Conservation (phyloP, 208 protist species). For the Acanthamoeba castellanii region DNA sequence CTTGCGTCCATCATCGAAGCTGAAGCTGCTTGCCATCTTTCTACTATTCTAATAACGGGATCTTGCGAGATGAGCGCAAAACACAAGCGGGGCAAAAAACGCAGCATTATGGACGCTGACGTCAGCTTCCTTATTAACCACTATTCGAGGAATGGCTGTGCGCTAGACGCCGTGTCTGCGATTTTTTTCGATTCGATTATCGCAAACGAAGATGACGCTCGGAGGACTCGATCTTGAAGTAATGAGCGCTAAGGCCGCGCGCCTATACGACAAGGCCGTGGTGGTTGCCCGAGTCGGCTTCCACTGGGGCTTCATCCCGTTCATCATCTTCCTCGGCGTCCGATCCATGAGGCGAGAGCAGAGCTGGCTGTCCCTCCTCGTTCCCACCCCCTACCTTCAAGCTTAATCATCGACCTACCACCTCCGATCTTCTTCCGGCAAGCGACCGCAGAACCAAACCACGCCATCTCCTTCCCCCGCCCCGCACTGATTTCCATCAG, state of each 20-base stretch:
- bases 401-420: background rate
- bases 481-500: too few species aligned
- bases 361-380: conserved; percentile 47
- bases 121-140: too few species aligned
- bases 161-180: too few species aligned
- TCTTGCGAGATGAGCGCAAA: too few species aligned
- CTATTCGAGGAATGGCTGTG: too few species aligned
- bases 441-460: too few species aligned
- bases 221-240: background rate
- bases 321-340: conserved; percentile 71
- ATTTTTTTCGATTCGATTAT: background rate
- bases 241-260: background rate
- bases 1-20: conserved; percentile 2
- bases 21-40: conserved; percentile 9
- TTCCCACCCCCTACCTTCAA: conserved; percentile 29
- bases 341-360: conserved; percentile 60
- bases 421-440: background rate
- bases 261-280: background rate
- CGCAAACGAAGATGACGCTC: background rate
- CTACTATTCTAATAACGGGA: too few species aligned
- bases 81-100: too few species aligned
- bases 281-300: conserved; percentile 8
- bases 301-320: conserved; percentile 66
- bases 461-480: too few species aligned
- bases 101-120: too few species aligned